phyloP scores from a whole-genome alignment of 2,329 filamentous ascomycete species.

The Phoma sp. region DNA sequence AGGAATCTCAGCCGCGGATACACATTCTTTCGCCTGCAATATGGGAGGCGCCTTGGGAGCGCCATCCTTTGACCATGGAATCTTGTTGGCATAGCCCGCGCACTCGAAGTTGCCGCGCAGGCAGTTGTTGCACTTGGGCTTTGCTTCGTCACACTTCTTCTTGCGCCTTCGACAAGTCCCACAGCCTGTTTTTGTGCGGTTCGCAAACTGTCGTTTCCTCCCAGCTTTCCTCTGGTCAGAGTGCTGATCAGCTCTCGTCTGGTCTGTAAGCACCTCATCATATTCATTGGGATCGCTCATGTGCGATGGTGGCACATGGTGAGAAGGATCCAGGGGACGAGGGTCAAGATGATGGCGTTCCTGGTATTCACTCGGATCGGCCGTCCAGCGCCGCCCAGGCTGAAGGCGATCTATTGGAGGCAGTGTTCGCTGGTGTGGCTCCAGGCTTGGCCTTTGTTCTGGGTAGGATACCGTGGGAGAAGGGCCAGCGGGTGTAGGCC shows the following conservation, averaged over 20 bases:
- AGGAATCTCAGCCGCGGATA: slow-evolving; percentile 30
- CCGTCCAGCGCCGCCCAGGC: slow-evolving; percentile 38
- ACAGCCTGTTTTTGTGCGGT: slow-evolving; percentile 94
- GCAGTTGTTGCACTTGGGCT: slow-evolving; percentile 95
- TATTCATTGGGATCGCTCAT: slow-evolving; percentile 22
- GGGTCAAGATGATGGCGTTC: slow-evolving; percentile 31
- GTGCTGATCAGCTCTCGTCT: slow-evolving; percentile 52
- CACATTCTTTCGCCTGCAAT: slow-evolving; percentile 79
- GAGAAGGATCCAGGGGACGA: slow-evolving; percentile 28
- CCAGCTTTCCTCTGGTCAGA: slow-evolving; percentile 51
- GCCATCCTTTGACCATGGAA: slow-evolving; percentile 78
- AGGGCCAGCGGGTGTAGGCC: slow-evolving; percentile 6
- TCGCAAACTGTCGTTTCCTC: slow-evolving; percentile 75
- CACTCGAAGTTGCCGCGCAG: slow-evolving; percentile 88
- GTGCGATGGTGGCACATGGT: slow-evolving; percentile 16
- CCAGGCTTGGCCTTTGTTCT: slow-evolving; percentile 8
- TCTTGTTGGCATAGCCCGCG: slow-evolving; percentile 84
- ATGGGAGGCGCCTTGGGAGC: slow-evolving; percentile 65
- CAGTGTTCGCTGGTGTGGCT: slow-evolving; percentile 24
- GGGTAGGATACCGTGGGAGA: slow-evolving; percentile 8
- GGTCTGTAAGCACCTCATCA: slow-evolving; percentile 46
- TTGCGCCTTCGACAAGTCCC: slow-evolving; percentile 90
- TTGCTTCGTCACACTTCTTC: slow-evolving; percentile 97
- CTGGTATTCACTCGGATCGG: slow-evolving; percentile 37
- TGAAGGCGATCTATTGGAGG: slow-evolving; percentile 38